Conservation (phyloP, 371 early-diverging fungal species). For the Circinella minor region DNA sequence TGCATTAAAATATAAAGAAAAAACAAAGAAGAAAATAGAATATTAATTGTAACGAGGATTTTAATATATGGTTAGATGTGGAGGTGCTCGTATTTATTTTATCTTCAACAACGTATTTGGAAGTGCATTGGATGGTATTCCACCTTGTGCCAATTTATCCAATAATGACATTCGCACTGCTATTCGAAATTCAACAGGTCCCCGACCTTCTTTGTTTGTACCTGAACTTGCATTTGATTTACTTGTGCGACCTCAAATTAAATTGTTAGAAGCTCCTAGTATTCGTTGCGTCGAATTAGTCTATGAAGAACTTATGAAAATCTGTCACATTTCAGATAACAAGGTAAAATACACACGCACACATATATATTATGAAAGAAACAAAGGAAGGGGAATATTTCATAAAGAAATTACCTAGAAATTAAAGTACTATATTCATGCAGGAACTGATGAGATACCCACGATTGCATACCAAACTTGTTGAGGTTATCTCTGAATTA, state of each 20-base stretch:
- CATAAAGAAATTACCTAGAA: background rate
- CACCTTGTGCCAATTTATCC: conserved; percentile 78
- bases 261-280: conserved; percentile 81
- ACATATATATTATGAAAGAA: too few relatives aligned
- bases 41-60: too few relatives aligned
- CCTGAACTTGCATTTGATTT: conserved; percentile 91
- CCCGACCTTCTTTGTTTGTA: conserved; percentile 86
- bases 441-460: conserved; percentile 84
- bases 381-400: background rate
- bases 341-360: conserved; percentile 37
- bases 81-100: conserved; percentile 91
- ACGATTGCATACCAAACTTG: conserved; percentile 78
- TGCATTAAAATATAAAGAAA: background rate
- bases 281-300: conserved; percentile 86
- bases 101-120: conserved; percentile 89
- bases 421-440: background rate
- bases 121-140: conserved; percentile 75
- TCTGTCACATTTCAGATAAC: conserved; percentile 85
- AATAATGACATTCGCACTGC: conserved; percentile 87
- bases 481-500: conserved; percentile 81
- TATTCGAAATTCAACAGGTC: conserved; percentile 91
- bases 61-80: conserved; percentile 43
- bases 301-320: conserved; percentile 86
- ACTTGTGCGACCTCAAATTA: conserved; percentile 84
- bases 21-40: too few relatives aligned